Evolutionary conservation across 1,284 basidiomycete genomes (phyloP).

Genomic region (Thelephora terrestris): DNA sequence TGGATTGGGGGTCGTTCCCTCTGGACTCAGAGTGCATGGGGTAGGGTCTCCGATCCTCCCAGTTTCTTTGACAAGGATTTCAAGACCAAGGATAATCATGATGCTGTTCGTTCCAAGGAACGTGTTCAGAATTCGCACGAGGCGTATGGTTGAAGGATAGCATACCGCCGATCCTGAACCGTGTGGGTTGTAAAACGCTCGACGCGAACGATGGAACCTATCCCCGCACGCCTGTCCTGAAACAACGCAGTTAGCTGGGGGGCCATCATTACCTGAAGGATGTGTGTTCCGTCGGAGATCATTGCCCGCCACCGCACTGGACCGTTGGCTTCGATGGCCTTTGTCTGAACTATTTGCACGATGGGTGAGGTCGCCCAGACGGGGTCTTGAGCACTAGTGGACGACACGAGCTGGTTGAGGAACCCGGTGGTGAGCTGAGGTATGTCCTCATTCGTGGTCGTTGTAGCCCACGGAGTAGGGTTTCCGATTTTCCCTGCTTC

Average conservation of each 20-base stretch:
- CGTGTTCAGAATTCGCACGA: neutral
- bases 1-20: slow-evolving; percentile 17
- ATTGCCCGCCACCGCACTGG: slow-evolving; percentile 63
- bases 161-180: slow-evolving; percentile 77
- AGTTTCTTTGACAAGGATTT: slow-evolving; percentile 38
- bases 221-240: slow-evolving; percentile 56
- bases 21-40: slow-evolving; percentile 15
- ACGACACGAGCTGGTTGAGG: slow-evolving; percentile 38
- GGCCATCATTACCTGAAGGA: slow-evolving; percentile 90
- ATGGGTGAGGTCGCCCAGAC: slow-evolving; percentile 50
- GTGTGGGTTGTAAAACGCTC: slow-evolving; percentile 77
- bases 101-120: slow-evolving; percentile 40
- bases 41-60: slow-evolving; percentile 73
- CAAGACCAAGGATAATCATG: slow-evolving; percentile 75
- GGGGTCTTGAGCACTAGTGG: slow-evolving; percentile 37
- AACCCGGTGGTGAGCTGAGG: slow-evolving; percentile 48
- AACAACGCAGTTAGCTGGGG: slow-evolving; percentile 86
- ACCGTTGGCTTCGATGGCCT: slow-evolving; percentile 48
- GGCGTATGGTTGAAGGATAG: slow-evolving; percentile 1
- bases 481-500: slow-evolving; percentile 67
- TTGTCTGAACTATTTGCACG: slow-evolving; percentile 77
- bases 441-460: slow-evolving; percentile 2
- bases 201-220: slow-evolving; percentile 67
- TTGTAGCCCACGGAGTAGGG: slow-evolving; percentile 29
- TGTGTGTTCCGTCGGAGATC: slow-evolving; percentile 74